Evolutionary conservation across 129 eudicot genomes (phyloP).

Genomic region (Flaveria sonorensis): DNA sequence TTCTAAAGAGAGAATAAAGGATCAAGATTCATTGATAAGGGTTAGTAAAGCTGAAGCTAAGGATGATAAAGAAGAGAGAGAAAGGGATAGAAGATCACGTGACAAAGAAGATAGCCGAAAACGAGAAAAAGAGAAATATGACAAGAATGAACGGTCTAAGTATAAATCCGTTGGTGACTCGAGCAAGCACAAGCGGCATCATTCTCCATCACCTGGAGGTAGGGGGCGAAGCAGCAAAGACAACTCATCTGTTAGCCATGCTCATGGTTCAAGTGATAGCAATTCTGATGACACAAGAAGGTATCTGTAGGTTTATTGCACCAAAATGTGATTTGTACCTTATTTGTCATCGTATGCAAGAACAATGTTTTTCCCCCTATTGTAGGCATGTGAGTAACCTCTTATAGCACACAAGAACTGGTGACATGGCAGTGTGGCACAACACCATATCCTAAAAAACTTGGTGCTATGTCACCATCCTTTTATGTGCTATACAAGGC

Average conservation of each 20-base stretch:
- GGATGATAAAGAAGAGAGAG: constrained; percentile 53
- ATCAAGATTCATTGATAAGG: constrained; percentile 58
- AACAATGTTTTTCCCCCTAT: not conserved
- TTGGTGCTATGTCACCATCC: not conserved
- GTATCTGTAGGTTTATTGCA: constrained; percentile 30
- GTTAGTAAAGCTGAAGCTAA: constrained; percentile 49
- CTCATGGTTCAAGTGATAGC: constrained; percentile 58
- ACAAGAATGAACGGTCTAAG: constrained; percentile 57
- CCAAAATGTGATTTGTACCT: not conserved
- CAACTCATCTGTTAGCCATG: constrained; percentile 42
- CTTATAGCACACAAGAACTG: not conserved
- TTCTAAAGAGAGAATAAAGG: constrained; percentile 56
- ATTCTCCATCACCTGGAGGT: constrained; percentile 63
- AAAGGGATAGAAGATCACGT: constrained; percentile 47
- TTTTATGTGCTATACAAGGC: not conserved
- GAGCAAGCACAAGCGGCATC: constrained; percentile 60
- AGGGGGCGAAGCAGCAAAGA: constrained; percentile 63
- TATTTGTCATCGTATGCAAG: not conserved
- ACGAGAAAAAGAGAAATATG: constrained; percentile 60
- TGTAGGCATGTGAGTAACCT: not conserved
- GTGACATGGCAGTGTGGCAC: not conserved
- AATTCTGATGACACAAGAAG: constrained; percentile 78
- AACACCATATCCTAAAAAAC: not conserved
- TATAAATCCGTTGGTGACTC: constrained; percentile 52
- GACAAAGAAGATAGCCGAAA: constrained; percentile 59